Evolutionary conservation across 2,329 filamentous ascomycete species (phyloP).

Genomic region (Pyricularia pennisetigena): DNA sequence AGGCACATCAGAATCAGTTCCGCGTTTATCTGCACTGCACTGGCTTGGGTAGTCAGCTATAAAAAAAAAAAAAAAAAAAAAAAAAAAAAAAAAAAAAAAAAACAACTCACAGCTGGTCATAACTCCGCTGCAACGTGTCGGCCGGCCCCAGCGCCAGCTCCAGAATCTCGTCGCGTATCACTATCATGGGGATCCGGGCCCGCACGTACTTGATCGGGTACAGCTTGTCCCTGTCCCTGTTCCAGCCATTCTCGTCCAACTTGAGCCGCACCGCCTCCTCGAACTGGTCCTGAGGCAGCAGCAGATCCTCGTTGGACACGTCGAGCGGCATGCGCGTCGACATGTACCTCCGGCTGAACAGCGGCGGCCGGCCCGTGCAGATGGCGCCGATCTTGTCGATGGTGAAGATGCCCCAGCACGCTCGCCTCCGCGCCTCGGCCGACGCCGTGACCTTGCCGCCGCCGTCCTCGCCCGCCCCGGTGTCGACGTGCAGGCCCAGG

Average conservation of each 20-base stretch:
- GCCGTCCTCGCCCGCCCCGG: neutral
- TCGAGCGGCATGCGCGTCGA: constrained; percentile 44
- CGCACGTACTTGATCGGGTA: constrained; percentile 33
- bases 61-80: neutral
- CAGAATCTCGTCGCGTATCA: constrained; percentile 47
- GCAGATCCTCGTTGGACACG: constrained; percentile 35
- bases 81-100: neutral
- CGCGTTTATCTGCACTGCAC: no score
- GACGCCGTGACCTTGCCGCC: neutral
- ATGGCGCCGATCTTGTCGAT: constrained; percentile 39
- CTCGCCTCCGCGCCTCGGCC: constrained; percentile 2
- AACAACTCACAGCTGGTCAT: neutral
- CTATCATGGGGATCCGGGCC: constrained; percentile 34
- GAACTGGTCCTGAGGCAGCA: constrained; percentile 28
- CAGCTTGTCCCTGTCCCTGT: constrained; percentile 29
- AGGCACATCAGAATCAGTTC: no score
- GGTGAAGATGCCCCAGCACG: constrained; percentile 9
- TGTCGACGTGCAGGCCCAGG: constrained; percentile 5
- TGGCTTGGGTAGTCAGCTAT: no score
- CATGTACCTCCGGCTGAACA: constrained; percentile 40
- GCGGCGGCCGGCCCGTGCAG: constrained; percentile 44
- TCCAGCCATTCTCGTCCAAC: constrained; percentile 43
- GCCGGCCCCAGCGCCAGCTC: constrained; percentile 40
- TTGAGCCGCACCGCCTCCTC: constrained; percentile 23
- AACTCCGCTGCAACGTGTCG: constrained; percentile 13